Evolutionary conservation across 495 filamentous ascomycete species (phyloP).

Genomic region (Oidiodendron maius): DNA sequence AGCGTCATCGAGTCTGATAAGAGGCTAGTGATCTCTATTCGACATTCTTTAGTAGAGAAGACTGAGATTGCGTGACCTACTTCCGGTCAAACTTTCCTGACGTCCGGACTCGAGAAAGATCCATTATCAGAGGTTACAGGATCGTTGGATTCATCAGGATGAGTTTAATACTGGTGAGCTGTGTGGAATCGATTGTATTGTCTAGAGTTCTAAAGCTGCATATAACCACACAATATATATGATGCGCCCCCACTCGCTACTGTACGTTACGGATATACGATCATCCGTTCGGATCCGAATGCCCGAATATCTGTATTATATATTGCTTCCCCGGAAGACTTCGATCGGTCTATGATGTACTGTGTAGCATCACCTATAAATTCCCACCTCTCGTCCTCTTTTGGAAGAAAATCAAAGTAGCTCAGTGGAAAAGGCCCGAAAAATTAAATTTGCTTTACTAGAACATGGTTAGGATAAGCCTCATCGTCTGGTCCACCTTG

Average conservation of each 20-base stretch:
- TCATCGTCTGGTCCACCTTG: slow-evolving; percentile 15
- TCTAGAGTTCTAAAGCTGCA: no score
- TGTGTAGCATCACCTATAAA: slow-evolving; percentile 14
- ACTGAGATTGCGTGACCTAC: slow-evolving; percentile 22
- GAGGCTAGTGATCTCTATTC: no score
- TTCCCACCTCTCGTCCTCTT: slow-evolving; percentile 15
- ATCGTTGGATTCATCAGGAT: no score
- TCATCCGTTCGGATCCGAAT: no score
- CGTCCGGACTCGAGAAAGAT: slow-evolving; percentile 22
- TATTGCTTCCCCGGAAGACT: no score
- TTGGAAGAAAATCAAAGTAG: slow-evolving; percentile 14
- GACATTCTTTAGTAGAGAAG: neutral
- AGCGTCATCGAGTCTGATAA: slow-evolving; percentile 4
- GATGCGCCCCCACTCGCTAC: no score
- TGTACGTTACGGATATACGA: no score
- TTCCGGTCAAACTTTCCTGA: slow-evolving; percentile 26
- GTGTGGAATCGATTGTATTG: no score
- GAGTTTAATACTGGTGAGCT: no score
- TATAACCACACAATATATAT: no score
- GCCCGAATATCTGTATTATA: no score
- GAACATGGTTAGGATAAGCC: slow-evolving; percentile 10
- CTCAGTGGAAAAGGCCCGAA: slow-evolving; percentile 14
- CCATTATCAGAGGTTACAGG: no score
- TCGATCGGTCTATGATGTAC: slow-evolving; percentile 16
- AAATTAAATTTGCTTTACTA: slow-evolving; percentile 11